A percentile compares a stretch with the other conserved stretches of the same genome.
Evolutionary conservation across 2,329 filamentous ascomycete species (phyloP).

Genomic region (Penicillium sp.): DNA sequence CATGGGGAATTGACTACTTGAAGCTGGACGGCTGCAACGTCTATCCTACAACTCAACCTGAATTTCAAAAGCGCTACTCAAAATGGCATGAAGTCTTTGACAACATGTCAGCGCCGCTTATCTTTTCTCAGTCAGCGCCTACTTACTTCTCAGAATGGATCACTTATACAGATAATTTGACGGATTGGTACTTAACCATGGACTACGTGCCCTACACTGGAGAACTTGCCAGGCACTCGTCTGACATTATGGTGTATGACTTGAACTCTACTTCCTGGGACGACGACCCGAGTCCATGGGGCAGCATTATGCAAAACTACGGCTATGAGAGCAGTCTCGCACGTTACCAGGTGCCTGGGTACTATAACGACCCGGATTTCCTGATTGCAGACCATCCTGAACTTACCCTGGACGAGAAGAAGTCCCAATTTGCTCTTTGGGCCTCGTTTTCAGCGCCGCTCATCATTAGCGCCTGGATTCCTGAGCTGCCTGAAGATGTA

Average conservation of each 20-base stretch:
- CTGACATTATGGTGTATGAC: conserved; percentile 41
- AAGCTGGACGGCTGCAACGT: conserved; percentile 48
- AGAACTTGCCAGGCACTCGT: conserved; percentile 45
- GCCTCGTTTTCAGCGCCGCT: conserved; percentile 47
- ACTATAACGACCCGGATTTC: conserved; percentile 50
- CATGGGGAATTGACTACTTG: conserved; percentile 45
- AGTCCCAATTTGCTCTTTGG: conserved; percentile 52
- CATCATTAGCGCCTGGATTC: conserved; percentile 46
- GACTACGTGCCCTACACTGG: conserved; percentile 40
- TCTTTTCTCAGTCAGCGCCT: conserved; percentile 46
- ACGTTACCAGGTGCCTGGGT: conserved; percentile 43
- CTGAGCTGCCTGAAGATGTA: conserved; percentile 31
- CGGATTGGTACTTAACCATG: conserved; percentile 47
- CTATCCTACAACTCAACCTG: conserved; percentile 20
- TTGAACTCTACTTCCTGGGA: conserved; percentile 24
- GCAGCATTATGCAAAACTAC: conserved; percentile 49
- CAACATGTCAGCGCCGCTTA: conserved; percentile 33
- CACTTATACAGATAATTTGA: conserved; percentile 31
- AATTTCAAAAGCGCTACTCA: conserved; percentile 32
- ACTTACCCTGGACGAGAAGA: conserved; percentile 41
- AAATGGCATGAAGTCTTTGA: conserved; percentile 43
- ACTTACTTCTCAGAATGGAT: conserved; percentile 37
- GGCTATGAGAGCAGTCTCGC: conserved; percentile 41
- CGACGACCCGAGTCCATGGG: conserved; percentile 36
- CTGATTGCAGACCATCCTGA: conserved; percentile 47